Base-by-base conservation (phyloP, 2,329 filamentous ascomycete genomes). In the Coniochaeta sp. region DNA sequence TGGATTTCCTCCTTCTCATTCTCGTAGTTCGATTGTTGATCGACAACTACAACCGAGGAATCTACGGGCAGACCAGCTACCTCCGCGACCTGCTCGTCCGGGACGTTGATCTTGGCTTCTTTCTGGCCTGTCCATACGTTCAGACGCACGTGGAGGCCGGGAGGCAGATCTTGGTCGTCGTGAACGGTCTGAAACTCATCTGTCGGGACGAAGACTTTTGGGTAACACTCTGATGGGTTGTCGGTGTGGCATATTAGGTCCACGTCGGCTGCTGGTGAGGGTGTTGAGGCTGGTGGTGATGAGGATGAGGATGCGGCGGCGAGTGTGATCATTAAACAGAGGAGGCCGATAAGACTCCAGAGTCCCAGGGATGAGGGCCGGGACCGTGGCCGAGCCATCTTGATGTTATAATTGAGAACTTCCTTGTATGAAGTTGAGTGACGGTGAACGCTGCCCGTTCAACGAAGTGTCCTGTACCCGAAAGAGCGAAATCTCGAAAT, bases 91-190 rank as follows among this genome's bases (percentile, higher is more conserved):
- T 71, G 68, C 64, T 87, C 83, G 14, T 75, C 75, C 0, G 83
- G 83, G 19, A 86, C 77, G 70, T 89, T 84, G 63, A 89, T 77
- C 67, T 88, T 87, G 64, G 87, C 87, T 69, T 89, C 85, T 65
- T 84, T 87, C 64, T 78, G 66, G 24, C 87, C 87, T 0, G 85
- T 86, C 65, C 79, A 78, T 55, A 90, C 78, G 68, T 90, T 83
- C 59, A 90, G 72, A 43, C 86, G 82, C 58, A 89, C 79, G 68
- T 90, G 87, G 5, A 90, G 78, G 6, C 87, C 87, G 0, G 78
- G 73, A 1, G 87, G 87, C 3, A 90, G 69, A 40, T 88, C 81
- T 70, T 90, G 87, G 65, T 88, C 87, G 38, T 84, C 79, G 62
- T 79, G 83, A 44, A 90, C 78, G 8, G 73, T 67, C 69, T 88